A percentile compares a stretch with the other conserved stretches of the same genome.
These are phyloP conservation scores for Russula lepida DNA, from an alignment of 768 basidiomycete species.

Conservation along the genomic window DNA sequence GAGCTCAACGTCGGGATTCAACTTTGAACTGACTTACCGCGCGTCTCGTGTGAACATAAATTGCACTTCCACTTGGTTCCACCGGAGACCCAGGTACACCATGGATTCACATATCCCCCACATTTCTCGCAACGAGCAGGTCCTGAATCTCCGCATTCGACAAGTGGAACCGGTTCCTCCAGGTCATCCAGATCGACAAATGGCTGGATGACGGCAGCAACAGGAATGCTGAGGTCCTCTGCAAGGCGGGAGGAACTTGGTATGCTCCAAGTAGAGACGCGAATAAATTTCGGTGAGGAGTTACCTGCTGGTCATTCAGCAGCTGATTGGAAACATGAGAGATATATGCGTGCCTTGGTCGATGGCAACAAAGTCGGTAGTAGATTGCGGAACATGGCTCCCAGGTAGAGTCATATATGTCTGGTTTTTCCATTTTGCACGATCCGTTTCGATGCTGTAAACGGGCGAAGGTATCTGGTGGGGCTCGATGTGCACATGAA, in stretches of 20 bases:
- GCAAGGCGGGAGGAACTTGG: constrained; percentile 75
- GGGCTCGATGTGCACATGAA: constrained; percentile 77
- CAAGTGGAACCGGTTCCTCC: constrained; percentile 73
- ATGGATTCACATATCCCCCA: constrained; percentile 88
- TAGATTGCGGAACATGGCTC: constrained; percentile 69
- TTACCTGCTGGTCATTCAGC: constrained; percentile 45
- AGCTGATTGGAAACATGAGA: not conserved
- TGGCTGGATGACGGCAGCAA: constrained; percentile 81
- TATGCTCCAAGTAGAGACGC: constrained; percentile 84
- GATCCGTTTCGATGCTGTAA: constrained; percentile 69
- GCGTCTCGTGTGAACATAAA: constrained; percentile 74
- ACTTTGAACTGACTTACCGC: constrained; percentile 45
- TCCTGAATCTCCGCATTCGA: constrained; percentile 61
- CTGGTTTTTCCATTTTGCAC: constrained; percentile 66
- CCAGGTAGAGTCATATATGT: constrained; percentile 56
- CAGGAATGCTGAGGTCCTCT: constrained; percentile 72
- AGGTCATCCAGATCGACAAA: constrained; percentile 74
- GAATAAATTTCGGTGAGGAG: constrained; percentile 83
- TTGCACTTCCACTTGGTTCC: constrained; percentile 91
- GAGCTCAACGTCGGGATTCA: not conserved
- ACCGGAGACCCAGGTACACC: constrained; percentile 78
- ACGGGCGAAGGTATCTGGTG: constrained; percentile 89
- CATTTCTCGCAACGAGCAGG: constrained; percentile 82
- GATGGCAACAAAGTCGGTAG: constrained; percentile 78
- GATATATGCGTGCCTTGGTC: constrained; percentile 61